Evolutionary conservation across 805 yeast species (phyloP).

Genomic region (Teunomyces panamensis): DNA sequence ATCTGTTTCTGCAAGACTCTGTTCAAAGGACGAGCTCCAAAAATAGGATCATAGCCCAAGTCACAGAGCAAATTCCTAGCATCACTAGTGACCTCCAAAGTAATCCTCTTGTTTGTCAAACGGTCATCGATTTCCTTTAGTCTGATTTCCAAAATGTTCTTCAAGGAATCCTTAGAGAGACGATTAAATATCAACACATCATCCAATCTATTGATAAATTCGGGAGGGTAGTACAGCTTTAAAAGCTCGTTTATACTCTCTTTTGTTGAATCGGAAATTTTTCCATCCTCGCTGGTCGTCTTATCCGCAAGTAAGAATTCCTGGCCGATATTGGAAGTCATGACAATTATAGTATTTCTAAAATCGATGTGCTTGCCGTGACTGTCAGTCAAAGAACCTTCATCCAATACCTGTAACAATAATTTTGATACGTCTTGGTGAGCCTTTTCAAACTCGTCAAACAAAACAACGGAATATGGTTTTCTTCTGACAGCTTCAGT

Average conservation of each 20-base stretch:
- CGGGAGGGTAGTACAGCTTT: conserved; percentile 82
- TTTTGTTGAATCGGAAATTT: conserved; percentile 53
- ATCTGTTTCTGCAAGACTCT: conserved; percentile 79
- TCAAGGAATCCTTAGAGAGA: conserved; percentile 69
- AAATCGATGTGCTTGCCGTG: conserved; percentile 94
- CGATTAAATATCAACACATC: conserved; percentile 93
- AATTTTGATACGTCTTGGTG: conserved; percentile 94
- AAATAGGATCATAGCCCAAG: conserved; percentile 84
- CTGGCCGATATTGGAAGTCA: conserved; percentile 97
- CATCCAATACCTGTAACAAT: conserved; percentile 88
- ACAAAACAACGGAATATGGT: conserved; percentile 88
- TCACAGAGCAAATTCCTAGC: conserved; percentile 80
- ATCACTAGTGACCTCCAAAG: conserved; percentile 47
- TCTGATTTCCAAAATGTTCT: conserved; percentile 82
- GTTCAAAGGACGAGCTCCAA: conserved; percentile 96
- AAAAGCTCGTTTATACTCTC: conserved; percentile 62
- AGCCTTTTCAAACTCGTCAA: conserved; percentile 97
- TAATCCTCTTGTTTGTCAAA: conserved; percentile 73
- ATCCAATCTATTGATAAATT: conserved; percentile 90
- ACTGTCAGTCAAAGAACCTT: conserved; percentile 90
- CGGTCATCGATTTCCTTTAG: conserved; percentile 78
- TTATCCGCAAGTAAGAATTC: conserved; percentile 73
- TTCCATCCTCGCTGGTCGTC: conserved; percentile 56
- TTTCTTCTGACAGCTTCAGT: conserved; percentile 95
- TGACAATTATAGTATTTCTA: conserved; percentile 89